Evolutionary conservation across 2,329 filamentous ascomycete species (phyloP), one percentile per base, ranked within the genome.

Genomic region (Pyrenophora graminea): DNA sequence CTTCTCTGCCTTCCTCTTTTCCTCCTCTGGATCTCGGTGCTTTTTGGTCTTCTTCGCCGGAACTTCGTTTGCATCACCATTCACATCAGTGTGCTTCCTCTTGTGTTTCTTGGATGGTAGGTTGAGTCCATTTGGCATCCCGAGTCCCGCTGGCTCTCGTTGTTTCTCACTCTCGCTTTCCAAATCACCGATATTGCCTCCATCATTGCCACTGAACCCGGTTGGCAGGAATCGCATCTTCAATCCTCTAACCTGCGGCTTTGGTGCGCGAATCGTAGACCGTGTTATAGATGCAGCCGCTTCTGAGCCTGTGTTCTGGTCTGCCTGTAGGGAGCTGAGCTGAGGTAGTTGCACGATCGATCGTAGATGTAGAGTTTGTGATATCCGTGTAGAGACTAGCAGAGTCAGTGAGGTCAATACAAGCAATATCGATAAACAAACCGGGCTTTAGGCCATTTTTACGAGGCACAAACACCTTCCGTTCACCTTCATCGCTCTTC

Each of bases 181-280:
- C 5, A 70, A 74, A 18, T 69, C 72, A 10, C 64, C 81, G 61
- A 77, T 72, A 15, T 51, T 74, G 21, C 74, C 79, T 25, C 69
- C 70, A 25, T 73, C 73, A 21, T 77, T 77, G 9, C 63, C 51
- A 4, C 78, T 78, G 57, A 80, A 80, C 12, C 88, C 88, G 38
- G 87, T 82, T 1, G 88, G 88, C 46, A 81, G 80, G 71, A 83
- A 91, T 30, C 88, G 83, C 71, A 85, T 82, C 63, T 81, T 84
- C 46, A 92, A 74, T 6, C 85, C 86, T 62, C 82, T 79, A 1
- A 89, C 87, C 68, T 91, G 89, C 39, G 82, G 77, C 52, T 86
- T 82, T 41, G 84, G 77, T 1, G 79, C 70, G 52, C 77, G 83
- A 49, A 80, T 76, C 4, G 80, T 74, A 2, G 79, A 75, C 40